Percentiles rank a stretch among this genome's conserved stretches.
Conservation (phyloP, 176 grass and related monocot genomes). For the Oropetium thomaeum region DNA sequence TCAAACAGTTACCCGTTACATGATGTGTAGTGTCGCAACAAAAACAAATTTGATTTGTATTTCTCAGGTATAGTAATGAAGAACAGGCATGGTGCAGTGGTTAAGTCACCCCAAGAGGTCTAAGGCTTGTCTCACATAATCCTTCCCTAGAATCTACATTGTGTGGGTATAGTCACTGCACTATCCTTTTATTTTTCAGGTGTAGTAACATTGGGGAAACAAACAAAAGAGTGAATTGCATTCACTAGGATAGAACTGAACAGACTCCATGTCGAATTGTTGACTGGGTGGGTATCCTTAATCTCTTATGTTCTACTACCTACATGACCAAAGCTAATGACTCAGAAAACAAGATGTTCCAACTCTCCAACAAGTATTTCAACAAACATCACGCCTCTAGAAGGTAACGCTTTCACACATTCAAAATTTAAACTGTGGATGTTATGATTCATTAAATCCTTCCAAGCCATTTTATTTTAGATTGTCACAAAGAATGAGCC, state of each 20-base stretch:
- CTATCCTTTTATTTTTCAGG: no score
- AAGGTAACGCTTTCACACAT: not conserved
- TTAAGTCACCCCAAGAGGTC: no score
- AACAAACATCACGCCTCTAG: not conserved
- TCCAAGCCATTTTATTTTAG: not conserved
- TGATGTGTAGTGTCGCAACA: no score
- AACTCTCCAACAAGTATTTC: not conserved
- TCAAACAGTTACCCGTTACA: not conserved
- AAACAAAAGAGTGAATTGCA: not conserved
- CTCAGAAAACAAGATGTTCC: not conserved
- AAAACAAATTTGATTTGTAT: not conserved
- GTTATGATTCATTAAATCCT: not conserved
- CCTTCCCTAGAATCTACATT: no score
- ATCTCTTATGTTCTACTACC: not conserved
- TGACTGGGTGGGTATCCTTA: no score
- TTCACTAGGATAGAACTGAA: not conserved
- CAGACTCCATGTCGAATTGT: not conserved
- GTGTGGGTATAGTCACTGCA: no score
- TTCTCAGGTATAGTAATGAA: not conserved
- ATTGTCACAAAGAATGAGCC: not conserved
- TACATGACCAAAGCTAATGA: not conserved
- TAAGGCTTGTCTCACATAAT: no score
- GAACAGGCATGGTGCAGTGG: no score
- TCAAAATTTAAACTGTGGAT: not conserved
- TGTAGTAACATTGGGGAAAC: no score